phyloP scores from a whole-genome alignment of 2,329 filamentous ascomycete species.

The Neopestalotiopsis sp. region DNA sequence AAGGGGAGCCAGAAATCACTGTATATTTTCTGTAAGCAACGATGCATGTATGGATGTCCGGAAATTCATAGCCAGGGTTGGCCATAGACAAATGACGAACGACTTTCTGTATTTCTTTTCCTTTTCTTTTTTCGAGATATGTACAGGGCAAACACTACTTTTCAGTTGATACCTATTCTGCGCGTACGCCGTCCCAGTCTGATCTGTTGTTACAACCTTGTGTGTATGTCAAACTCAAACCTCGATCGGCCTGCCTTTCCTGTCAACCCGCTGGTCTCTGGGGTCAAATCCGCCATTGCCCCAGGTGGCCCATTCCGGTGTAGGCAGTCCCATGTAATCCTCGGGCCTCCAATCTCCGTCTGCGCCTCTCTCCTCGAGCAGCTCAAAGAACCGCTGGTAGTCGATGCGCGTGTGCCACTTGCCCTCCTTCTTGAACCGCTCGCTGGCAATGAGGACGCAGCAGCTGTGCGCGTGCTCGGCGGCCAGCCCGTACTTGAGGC shows the following conservation, averaged over 20 bases:
- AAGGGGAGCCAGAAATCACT: constrained; percentile 4
- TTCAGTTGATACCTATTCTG: neutral
- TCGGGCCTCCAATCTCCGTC: constrained; percentile 80
- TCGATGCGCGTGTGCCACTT: constrained; percentile 93
- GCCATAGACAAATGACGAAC: constrained; percentile 22
- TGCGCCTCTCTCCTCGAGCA: constrained; percentile 71
- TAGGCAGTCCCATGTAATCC: constrained; percentile 86
- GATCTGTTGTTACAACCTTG: neutral
- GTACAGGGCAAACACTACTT: neutral
- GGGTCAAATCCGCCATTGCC: constrained; percentile 95
- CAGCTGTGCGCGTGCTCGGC: constrained; percentile 96
- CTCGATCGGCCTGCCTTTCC: constrained; percentile 76
- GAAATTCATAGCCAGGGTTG: constrained; percentile 12
- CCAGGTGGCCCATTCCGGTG: constrained; percentile 94
- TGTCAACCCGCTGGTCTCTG: constrained; percentile 82
- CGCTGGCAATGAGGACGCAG: constrained; percentile 85
- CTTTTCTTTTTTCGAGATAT: neutral
- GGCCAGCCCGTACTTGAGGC: constrained; percentile 85
- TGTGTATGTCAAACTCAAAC: constrained; percentile 23
- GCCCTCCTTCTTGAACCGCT: constrained; percentile 75
- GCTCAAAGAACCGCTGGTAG: constrained; percentile 85
- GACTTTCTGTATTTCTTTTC: constrained; percentile 1
- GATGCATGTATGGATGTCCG: constrained; percentile 13
- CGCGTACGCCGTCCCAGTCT: neutral
- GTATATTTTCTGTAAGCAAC: constrained; percentile 20